A percentile compares a stretch with the other conserved stretches of the same genome.
phyloP scores from a whole-genome alignment of 2,329 filamentous ascomycete genomes.

The Epicoccum nigrum region DNA sequence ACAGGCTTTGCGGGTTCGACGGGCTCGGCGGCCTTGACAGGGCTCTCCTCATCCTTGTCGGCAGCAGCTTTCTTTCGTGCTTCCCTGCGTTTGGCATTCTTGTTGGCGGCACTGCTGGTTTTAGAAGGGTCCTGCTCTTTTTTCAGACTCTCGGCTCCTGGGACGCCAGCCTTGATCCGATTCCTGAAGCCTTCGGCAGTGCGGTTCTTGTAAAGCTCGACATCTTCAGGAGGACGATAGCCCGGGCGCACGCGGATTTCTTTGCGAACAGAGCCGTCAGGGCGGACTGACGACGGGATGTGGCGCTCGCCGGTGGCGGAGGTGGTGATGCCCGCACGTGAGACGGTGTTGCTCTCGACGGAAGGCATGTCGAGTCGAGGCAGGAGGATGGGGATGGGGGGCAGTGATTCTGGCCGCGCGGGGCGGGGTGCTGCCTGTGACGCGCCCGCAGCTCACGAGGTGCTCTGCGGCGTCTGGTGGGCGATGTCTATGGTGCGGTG shows the following conservation, averaged over 20 bases:
- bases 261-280: conserved; percentile 89
- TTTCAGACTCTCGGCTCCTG: conserved; percentile 69
- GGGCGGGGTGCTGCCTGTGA: background rate
- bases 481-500: conserved; percentile 2
- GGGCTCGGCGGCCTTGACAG: conserved; percentile 22
- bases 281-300: conserved; percentile 83
- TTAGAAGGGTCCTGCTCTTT: conserved; percentile 54
- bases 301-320: conserved; percentile 78
- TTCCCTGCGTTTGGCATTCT: conserved; percentile 83
- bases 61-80: conserved; percentile 63
- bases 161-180: conserved; percentile 71
- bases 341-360: conserved; percentile 38
- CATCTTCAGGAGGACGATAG: conserved; percentile 92
- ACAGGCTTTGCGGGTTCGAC: conserved; percentile 32
- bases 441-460: background rate
- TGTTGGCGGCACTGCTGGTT: conserved; percentile 65
- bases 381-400: background rate
- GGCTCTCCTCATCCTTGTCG: conserved; percentile 49
- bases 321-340: conserved; percentile 68
- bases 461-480: too few species aligned
- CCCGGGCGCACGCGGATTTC: conserved; percentile 94
- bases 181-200: conserved; percentile 85
- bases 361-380: conserved; percentile 37
- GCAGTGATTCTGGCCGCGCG: background rate
- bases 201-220: conserved; percentile 94